A percentile compares a stretch with the other conserved stretches of the same genome.
phyloP scores from a whole-genome alignment of 352 stramenopile genomes.

The Phytopythium cucurbitacearum region DNA sequence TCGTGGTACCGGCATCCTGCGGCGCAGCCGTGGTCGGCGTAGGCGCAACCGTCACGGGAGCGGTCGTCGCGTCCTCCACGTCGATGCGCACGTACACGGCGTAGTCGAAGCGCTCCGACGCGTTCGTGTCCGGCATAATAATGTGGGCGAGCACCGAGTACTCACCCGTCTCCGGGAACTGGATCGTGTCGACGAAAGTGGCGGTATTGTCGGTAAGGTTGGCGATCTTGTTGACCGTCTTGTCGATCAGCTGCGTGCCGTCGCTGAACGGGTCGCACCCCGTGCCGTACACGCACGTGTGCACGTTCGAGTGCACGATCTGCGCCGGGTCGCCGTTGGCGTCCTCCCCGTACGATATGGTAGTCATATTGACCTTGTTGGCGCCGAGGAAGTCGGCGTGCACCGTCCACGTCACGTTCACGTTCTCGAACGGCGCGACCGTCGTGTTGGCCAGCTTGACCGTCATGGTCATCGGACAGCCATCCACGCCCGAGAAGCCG shows the following conservation, averaged over 20 bases:
- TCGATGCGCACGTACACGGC: slow-evolving; percentile 40
- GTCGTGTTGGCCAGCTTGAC: slow-evolving; percentile 21
- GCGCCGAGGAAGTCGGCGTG: slow-evolving; percentile 31
- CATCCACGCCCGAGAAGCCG: slow-evolving; percentile 21
- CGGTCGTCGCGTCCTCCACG: slow-evolving; percentile 24
- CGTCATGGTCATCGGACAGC: slow-evolving; percentile 43
- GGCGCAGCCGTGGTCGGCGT: slow-evolving; percentile 1
- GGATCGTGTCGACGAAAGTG: slow-evolving; percentile 27
- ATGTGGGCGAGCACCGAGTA: slow-evolving; percentile 59
- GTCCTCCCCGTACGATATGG: slow-evolving; percentile 33
- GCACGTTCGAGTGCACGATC: slow-evolving; percentile 65
- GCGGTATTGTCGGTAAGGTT: slow-evolving; percentile 52
- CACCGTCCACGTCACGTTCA: slow-evolving; percentile 50
- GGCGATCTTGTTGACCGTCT: slow-evolving; percentile 46
- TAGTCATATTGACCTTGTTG: slow-evolving; percentile 49
- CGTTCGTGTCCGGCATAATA: slow-evolving; percentile 48
- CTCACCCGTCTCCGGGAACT: slow-evolving; percentile 25
- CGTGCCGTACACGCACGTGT: slow-evolving; percentile 46
- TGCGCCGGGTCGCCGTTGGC: slow-evolving; percentile 29
- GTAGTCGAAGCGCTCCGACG: slow-evolving; percentile 41
- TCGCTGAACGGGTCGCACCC: slow-evolving; percentile 55
- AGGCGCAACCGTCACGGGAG: slow-evolving; percentile 8
- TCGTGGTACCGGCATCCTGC: background rate
- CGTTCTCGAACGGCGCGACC: slow-evolving; percentile 24
- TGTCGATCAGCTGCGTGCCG: slow-evolving; percentile 41